Percentiles rank a stretch among this genome's conserved stretches.
These are phyloP conservation scores for Lentinula detonsa DNA, from an alignment of 768 basidiomycete genomes.

Conservation along the genomic window DNA sequence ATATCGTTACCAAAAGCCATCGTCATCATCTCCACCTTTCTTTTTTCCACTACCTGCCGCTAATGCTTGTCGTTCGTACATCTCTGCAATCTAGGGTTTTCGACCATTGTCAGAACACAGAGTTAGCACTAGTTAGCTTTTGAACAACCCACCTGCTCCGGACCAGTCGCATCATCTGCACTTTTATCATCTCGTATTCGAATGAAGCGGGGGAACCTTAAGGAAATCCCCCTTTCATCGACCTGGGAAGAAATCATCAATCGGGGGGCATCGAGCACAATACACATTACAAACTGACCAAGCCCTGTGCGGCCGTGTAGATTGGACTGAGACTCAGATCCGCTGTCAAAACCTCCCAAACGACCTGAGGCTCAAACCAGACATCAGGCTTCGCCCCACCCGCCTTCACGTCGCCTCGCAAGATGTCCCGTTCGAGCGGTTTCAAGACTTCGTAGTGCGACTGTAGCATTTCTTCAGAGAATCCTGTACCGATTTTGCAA, in stretches of 20 bases:
- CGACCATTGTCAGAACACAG: background rate
- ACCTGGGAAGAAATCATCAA: conserved; percentile 35
- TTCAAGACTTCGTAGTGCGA: conserved; percentile 77
- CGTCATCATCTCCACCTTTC: conserved; percentile 63
- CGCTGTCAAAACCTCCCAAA: conserved; percentile 98
- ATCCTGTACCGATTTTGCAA: conserved; percentile 99
- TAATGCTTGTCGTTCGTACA: conserved; percentile 86
- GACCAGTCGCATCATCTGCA: conserved; percentile 86
- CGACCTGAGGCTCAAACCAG: conserved; percentile 95
- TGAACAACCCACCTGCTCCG: conserved; percentile 67
- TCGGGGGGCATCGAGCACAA: background rate
- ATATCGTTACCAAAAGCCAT: conserved; percentile 66
- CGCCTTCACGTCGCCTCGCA: conserved; percentile 77
- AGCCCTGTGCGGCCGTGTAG: conserved; percentile 90
- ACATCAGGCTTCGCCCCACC: conserved; percentile 96
- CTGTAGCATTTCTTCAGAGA: conserved; percentile 86
- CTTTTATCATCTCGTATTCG: conserved; percentile 89
- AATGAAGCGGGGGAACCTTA: conserved; percentile 95
- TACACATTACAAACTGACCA: conserved; percentile 43
- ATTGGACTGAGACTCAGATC: conserved; percentile 95
- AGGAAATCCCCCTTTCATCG: conserved; percentile 87
- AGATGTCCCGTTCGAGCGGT: conserved; percentile 64
- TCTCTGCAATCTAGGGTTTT: conserved; percentile 70
- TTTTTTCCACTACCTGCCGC: conserved; percentile 69
- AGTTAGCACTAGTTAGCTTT: background rate